Evolutionary conservation across 768 basidiomycete genomes (phyloP).

Genomic region (Psilocybe tampanensis): DNA sequence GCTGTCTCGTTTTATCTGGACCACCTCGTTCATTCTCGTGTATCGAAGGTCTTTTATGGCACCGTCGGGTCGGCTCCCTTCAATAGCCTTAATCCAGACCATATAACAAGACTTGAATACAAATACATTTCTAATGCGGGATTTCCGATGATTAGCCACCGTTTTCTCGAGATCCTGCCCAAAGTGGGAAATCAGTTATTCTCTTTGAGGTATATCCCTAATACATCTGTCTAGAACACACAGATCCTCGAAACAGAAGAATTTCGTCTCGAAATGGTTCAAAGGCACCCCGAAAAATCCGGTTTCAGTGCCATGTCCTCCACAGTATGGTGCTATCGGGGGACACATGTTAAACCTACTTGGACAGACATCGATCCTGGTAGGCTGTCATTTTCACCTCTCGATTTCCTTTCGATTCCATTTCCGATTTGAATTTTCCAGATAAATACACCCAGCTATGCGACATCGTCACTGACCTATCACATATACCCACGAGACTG

Average conservation of each 20-base stretch:
- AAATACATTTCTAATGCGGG: constrained; percentile 32
- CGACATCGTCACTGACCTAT: constrained; percentile 26
- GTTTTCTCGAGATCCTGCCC: not conserved
- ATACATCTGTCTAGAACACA: constrained; percentile 30
- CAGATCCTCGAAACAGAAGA: constrained; percentile 46
- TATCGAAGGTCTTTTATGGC: constrained; percentile 48
- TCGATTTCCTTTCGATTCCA: too few species aligned
- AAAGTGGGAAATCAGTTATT: too few species aligned
- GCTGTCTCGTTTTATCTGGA: constrained; percentile 25
- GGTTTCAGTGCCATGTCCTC: constrained; percentile 16
- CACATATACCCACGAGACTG: constrained; percentile 19
- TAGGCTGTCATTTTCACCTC: constrained; percentile 3
- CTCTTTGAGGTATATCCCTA: too few species aligned
- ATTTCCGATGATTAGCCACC: constrained; percentile 29
- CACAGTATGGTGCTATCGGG: constrained; percentile 25
- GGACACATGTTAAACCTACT: constrained; percentile 17
- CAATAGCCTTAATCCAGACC: constrained; percentile 35
- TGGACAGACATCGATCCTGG: constrained; percentile 31
- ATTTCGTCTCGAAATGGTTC: constrained; percentile 35
- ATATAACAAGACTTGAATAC: constrained; percentile 27
- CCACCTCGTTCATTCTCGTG: constrained; percentile 37
- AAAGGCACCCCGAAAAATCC: constrained; percentile 15
- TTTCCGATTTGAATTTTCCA: not conserved
- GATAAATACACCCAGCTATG: constrained; percentile 30
- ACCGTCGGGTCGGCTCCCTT: constrained; percentile 11